Evolutionary conservation across 495 filamentous ascomycete genomes (phyloP), one percentile per base, ranked within the genome.

Genomic region (Podospora pseudopauciseta): DNA sequence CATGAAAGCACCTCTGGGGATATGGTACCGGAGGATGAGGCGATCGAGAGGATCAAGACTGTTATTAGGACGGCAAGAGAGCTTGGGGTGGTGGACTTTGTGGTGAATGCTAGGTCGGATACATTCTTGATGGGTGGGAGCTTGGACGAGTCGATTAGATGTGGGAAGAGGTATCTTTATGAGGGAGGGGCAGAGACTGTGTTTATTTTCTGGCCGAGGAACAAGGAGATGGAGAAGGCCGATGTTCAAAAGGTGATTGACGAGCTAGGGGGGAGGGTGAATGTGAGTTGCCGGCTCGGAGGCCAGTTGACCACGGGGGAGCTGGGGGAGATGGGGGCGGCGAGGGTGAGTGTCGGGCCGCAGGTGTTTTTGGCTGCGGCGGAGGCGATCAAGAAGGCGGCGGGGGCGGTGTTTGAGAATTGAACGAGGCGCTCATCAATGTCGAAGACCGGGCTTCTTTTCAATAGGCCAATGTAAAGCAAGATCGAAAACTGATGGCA

Each of bases 51-150:
- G 27, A 77, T 87, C 34, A 64, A 70, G 44, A 58, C 66, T 9
- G 81, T 71, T 0, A n/a, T 79, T 18, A 7, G 32, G 1, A 68
- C 64, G 2, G 83, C 83, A 4, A 44, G 13, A n/a, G 75, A 78
- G 11, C 64, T 70, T 0, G 82, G 83, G 7, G 81, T 85, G 11
- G 74, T 74, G 15, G 83, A 83, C 65, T 85, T 83, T 73, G 83
- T 81, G 55, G 67, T 86, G 26, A 85, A 86, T 72, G 84, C 83
- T 19, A 68, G 84, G 34, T 80, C 77, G 34, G 84, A 86, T 70
- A 70, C 75, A 2, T 74, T 83, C 39, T 20, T 77, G 4, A 66
- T 68, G 0, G 79, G 74, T 2, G 73, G 74, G 20, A 55, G 39
- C 1, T 30, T 86, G 26, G 80, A 81, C 1, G 81, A 84, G 70